A percentile compares a stretch with the other conserved stretches of the same genome.
These are phyloP conservation scores for Arabidopsis arenosa DNA, from an alignment of 345 rosid species.

Conservation along the genomic window DNA sequence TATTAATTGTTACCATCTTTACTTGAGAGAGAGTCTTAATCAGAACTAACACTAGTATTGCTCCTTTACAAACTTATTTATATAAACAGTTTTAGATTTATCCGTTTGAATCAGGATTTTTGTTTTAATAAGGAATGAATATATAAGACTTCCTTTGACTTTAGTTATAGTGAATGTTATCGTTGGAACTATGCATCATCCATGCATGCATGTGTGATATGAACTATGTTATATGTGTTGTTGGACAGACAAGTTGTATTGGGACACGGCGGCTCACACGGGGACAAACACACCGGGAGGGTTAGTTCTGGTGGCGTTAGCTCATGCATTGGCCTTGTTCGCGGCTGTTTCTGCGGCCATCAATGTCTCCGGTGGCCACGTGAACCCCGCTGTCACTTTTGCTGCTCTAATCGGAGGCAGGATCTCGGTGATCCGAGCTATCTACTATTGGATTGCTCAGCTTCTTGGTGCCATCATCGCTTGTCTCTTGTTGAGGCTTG, in stretches of 20 bases:
- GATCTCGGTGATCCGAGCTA: slow-evolving; percentile 60
- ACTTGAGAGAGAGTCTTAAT: background rate
- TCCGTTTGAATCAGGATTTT: background rate
- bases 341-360: slow-evolving; percentile 65
- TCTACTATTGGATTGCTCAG: slow-evolving; percentile 80
- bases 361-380: slow-evolving; percentile 77
- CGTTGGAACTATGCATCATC: slow-evolving; percentile 3
- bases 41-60: background rate
- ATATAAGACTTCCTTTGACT: background rate
- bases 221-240: slow-evolving; percentile 3
- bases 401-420: slow-evolving; percentile 73
- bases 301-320: slow-evolving; percentile 61
- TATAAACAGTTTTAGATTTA: background rate
- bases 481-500: slow-evolving; percentile 63
- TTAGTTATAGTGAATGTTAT: background rate
- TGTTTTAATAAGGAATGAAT: background rate
- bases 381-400: slow-evolving; percentile 82
- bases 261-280: slow-evolving; percentile 42
- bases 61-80: slow-evolving; percentile 4
- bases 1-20: background rate
- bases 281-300: slow-evolving; percentile 53
- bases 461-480: slow-evolving; percentile 69
- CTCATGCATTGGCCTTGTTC: slow-evolving; percentile 67
- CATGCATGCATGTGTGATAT: slow-evolving; percentile 28
- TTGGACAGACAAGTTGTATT: slow-evolving; percentile 57